Evolutionary conservation across 2,329 filamentous ascomycete species (phyloP), one percentile per base, ranked within the genome.

Genomic region (Calycina herbarum): DNA sequence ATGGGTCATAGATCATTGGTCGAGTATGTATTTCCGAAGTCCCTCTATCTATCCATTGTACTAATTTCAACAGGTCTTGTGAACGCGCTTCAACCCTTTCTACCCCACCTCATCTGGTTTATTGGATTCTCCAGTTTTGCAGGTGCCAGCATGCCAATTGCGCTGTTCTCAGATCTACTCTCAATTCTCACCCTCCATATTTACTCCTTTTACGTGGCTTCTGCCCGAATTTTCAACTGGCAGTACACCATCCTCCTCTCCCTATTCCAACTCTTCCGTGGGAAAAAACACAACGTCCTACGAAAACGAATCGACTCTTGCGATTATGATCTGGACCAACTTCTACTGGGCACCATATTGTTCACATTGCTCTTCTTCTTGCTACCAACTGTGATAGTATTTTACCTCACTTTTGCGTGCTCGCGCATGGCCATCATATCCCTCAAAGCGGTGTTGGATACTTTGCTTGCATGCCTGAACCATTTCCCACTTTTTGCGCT

Each of bases 1-100:
- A 2, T 99, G 95, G 95, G 95, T 99, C 59, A 98, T 99, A 70
- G 94, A 97, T 70, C 96, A 97, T 76, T 99, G 95, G 95, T 91
- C 92, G 65, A 90, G 91, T 92, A 81, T 76, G 86, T 80, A 60
- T 64, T 17, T 33, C 42, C 27, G 8, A 48, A 35, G n/a, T 38
- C 29, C 15, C 51, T 29, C 61, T 66, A 54, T 6, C 27, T 42
- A n/a, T 17, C 13, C 57, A 3, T 58, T 8, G 38, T 24, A 54
- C 68, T 48, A 67, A 45, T 20, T 29, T 33, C 29, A 57, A 13
- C 64, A 89, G 90, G 85, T 72, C 95, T 89, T 74, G 92, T 97
- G 74, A 85, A 87, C 65, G 85, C 90, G 42, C 81, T 98, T 13
- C 87, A 89, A 62, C 94, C 95, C 0, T 84, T 89, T 48, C 81